Conservation (phyloP, 176 grass and related monocot species). For the Triticum urartu region DNA sequence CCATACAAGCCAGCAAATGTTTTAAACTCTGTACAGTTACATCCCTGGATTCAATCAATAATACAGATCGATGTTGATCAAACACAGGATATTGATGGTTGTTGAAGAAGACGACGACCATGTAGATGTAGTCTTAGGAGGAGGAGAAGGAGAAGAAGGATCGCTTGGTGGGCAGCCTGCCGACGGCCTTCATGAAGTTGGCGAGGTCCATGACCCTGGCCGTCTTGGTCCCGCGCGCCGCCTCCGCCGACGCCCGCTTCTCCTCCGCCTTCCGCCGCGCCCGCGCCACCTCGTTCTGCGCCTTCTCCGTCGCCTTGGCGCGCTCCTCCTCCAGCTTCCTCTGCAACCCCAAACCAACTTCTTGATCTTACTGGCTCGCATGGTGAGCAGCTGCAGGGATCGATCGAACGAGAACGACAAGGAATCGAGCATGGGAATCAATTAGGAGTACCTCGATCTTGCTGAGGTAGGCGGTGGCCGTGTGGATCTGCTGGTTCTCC, state of each 20-base stretch:
- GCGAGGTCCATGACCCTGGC: constrained; percentile 54
- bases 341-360: constrained; percentile 3
- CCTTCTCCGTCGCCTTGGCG: constrained; percentile 69
- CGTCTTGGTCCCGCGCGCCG: constrained; percentile 48
- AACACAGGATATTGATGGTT: not conserved
- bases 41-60: not conserved
- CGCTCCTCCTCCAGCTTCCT: constrained; percentile 69
- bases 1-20: not conserved
- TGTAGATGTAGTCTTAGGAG: not conserved
- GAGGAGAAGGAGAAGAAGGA: constrained; percentile 59
- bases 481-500: constrained; percentile 57
- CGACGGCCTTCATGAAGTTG: constrained; percentile 63
- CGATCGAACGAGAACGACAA: not conserved
- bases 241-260: constrained; percentile 59
- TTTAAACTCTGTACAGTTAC: not conserved
- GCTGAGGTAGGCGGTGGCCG: constrained; percentile 42
- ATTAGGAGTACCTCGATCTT: constrained; percentile 48
- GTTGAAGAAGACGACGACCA: too few species aligned
- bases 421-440: not conserved
- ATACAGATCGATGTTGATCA: not conserved
- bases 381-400: too few species aligned
- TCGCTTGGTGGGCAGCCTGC: constrained; percentile 57
- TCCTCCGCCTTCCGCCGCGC: constrained; percentile 60
- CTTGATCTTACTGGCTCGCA: not conserved
- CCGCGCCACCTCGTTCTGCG: constrained; percentile 51